These are phyloP conservation scores for Colletotrichum lupini DNA, from an alignment of 2,329 filamentous ascomycete genomes.

Conservation along the genomic window DNA sequence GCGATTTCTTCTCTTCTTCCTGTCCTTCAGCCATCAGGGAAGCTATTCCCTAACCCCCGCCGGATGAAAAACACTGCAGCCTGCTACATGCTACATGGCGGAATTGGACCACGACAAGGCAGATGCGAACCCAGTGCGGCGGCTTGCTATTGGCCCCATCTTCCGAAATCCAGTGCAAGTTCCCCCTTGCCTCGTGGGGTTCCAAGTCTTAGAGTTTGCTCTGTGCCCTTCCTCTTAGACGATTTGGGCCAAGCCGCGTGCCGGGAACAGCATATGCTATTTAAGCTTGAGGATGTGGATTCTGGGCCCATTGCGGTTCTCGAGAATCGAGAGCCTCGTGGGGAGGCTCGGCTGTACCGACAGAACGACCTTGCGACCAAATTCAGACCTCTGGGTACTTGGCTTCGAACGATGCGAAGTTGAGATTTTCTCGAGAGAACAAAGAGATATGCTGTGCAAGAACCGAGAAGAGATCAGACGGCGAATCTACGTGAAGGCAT, in stretches of 20 bases:
- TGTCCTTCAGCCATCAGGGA: background rate
- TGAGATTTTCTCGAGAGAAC: background rate
- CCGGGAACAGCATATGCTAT: conserved; percentile 20
- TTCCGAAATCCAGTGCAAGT: background rate
- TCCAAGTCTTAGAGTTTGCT: conserved; percentile 18
- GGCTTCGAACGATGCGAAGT: background rate
- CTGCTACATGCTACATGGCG: background rate
- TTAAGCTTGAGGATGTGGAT: conserved; percentile 2
- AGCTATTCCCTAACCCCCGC: conserved; percentile 1
- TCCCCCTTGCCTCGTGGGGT: conserved; percentile 3
- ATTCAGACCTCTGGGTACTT: background rate
- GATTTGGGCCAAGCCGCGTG: conserved; percentile 6
- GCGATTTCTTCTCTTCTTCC: background rate
- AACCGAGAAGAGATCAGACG: conserved; percentile 9
- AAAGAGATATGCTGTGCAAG: background rate
- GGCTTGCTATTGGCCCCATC: background rate
- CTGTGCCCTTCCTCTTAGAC: conserved; percentile 13
- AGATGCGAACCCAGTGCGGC: background rate
- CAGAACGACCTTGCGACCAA: background rate
- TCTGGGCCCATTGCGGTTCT: background rate
- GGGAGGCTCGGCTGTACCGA: no score
- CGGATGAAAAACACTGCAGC: conserved; percentile 7
- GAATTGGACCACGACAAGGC: background rate
- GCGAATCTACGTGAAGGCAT: background rate
- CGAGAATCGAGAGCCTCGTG: background rate